Conservation (phyloP, 257 asterid genomes). For the Solanum neorickii region DNA sequence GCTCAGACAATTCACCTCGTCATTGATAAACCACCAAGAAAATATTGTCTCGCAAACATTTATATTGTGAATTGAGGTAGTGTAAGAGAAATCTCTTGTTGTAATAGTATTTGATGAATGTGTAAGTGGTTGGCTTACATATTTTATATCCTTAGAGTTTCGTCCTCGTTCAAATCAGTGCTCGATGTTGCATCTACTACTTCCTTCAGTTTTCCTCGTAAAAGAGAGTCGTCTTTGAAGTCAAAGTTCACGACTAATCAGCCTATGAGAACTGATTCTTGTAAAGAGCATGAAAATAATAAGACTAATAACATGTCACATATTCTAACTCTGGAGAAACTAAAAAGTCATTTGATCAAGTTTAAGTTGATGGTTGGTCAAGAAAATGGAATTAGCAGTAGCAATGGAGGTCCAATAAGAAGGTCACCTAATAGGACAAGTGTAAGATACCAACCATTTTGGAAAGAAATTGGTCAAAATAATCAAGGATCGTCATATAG, state of each 20-base stretch:
- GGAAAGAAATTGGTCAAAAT: not conserved
- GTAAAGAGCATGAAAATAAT: not conserved
- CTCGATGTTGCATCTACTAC: slow-evolving; percentile 34
- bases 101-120: not conserved
- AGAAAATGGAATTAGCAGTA: not conserved
- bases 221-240: not conserved
- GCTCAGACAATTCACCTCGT: too few species aligned
- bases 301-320: not conserved
- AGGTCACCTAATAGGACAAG: not conserved
- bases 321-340: not conserved
- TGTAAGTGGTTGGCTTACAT: slow-evolving; percentile 2
- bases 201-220: slow-evolving; percentile 25
- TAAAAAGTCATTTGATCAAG: not conserved
- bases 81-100: not conserved
- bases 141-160: slow-evolving; percentile 32
- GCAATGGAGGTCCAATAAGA: not conserved
- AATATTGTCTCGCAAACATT: not conserved
- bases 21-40: not conserved
- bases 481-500: too few species aligned
- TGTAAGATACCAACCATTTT: not conserved
- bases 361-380: not conserved
- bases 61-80: not conserved
- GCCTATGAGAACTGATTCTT: not conserved
- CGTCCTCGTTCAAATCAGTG: slow-evolving; percentile 10
- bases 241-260: not conserved